phyloP scores from a whole-genome alignment of 164 flowering plant genomes.

The Vitis cinerea region DNA sequence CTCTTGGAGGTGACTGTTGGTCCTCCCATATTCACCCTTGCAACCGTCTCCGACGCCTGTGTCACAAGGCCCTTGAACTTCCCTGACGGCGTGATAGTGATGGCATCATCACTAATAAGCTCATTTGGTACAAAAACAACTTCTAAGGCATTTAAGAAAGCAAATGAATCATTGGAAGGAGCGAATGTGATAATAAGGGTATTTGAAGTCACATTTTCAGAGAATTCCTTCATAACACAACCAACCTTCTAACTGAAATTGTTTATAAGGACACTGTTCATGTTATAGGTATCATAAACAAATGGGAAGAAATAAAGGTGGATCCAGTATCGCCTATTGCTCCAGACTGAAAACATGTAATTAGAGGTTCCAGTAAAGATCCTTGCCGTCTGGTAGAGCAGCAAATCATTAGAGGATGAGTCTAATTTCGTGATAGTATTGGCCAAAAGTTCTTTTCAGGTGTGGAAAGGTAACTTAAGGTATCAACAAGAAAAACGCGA shows the following conservation, averaged over 20 bases:
- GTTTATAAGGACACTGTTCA: constrained; percentile 48
- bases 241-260: constrained; percentile 28
- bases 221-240: constrained; percentile 46
- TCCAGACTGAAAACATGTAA: constrained; percentile 45
- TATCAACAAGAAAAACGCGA: constrained; percentile 54
- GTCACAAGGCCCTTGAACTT: constrained; percentile 31
- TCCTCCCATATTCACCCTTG: constrained; percentile 85
- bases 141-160: constrained; percentile 77
- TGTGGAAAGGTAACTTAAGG: constrained; percentile 45
- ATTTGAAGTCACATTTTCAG: constrained; percentile 40
- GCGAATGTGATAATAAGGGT: constrained; percentile 48
- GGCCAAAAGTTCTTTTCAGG: constrained; percentile 36
- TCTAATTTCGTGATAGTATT: constrained; percentile 27
- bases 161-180: constrained; percentile 61
- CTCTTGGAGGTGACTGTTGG: constrained; percentile 43
- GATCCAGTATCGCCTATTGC: constrained; percentile 64
- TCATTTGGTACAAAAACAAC: constrained; percentile 68
- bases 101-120: constrained; percentile 52
- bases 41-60: constrained; percentile 59
- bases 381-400: constrained; percentile 57
- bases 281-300: constrained; percentile 27
- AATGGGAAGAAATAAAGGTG: constrained; percentile 75
- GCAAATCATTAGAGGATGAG: constrained; percentile 22
- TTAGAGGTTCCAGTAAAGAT: constrained; percentile 41
- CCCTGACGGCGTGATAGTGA: constrained; percentile 10